Evolutionary conservation across 23 red algal species (phyloP), one percentile per base, ranked within the genome.

Genomic region (Gracilaria caudata): DNA sequence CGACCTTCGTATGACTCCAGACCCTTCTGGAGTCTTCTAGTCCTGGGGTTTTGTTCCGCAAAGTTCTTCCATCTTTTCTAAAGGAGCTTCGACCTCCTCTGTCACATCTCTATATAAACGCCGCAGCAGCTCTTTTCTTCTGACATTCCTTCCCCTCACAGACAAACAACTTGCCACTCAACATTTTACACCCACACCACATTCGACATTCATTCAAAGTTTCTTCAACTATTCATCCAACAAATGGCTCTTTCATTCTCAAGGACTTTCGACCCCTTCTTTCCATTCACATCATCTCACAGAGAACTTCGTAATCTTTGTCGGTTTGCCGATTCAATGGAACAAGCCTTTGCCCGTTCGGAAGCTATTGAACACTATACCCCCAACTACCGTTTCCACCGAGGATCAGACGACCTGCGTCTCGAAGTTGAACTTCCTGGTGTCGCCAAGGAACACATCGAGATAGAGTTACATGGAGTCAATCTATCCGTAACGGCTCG

Each of bases 371-470:
- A 11, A 65, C 32, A 65, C 32, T 9, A 33, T 1, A 35, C 60
- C 24, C 60, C 60, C n/a, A 65, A 65, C 60, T 65, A 65, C 24
- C 26, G 32, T 32, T 65, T 17, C 60, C 23, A 65, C 25, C 60
- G 60, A 28, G 60, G 7, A 4, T 11, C 25, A 29, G 60, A 65
- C 24, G 32, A 19, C 14, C 25, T 65, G n/a, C 25, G 13, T 16
- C 60, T 65, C 29, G 26, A 65, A 65, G 24, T 65, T 28, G 60
- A 65, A 30, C 60, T 65, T 65, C 60, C 60, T 30, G 60, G 60
- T 32, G 60, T 65, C 2, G 60, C 60, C 4, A 65, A 65, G 60
- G 60, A 65, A 65, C 60, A 65, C 32, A 65, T 71, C 20, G 65
- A 71, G 65, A 28, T 71, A 5, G 65, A 71, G 65, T 40, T 71